Percentiles rank a stretch among this genome's conserved stretches.
phyloP scores from a whole-genome alignment of 805 yeast species.

The Zygoascus bituminiphila region DNA sequence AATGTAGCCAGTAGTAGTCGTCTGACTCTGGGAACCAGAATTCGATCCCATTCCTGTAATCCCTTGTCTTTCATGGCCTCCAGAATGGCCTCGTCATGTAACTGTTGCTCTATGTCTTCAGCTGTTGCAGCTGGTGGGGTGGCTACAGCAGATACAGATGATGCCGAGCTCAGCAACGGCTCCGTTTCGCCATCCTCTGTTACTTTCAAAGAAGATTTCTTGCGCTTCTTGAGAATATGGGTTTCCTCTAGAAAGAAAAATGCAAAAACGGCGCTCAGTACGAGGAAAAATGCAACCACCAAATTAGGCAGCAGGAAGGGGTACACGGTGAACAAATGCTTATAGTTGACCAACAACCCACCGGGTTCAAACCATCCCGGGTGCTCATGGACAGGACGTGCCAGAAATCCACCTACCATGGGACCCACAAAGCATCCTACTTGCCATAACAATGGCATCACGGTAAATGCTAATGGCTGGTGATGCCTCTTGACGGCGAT shows the following conservation, averaged over 20 bases:
- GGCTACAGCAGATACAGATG: not conserved
- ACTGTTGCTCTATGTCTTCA: not conserved
- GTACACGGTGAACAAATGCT: constrained; percentile 25
- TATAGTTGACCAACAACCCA: constrained; percentile 1
- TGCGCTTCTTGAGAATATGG: constrained; percentile 21
- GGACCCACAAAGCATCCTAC: constrained; percentile 57
- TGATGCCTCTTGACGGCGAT: constrained; percentile 47
- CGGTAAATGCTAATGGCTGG: constrained; percentile 55
- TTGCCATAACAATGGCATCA: constrained; percentile 54
- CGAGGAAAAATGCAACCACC: constrained; percentile 35
- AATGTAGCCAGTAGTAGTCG: constrained; percentile 8
- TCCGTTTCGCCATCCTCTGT: not conserved
- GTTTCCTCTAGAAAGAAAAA: constrained; percentile 48
- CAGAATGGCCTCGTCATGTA: not conserved
- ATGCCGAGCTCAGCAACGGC: not conserved
- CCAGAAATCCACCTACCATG: constrained; percentile 45
- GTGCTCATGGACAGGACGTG: constrained; percentile 35
- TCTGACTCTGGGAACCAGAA: constrained; percentile 16
- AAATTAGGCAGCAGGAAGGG: constrained; percentile 50
- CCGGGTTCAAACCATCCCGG: constrained; percentile 22
- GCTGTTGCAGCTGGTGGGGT: not conserved
- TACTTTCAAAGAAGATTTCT: not conserved
- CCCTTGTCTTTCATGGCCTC: constrained; percentile 17
- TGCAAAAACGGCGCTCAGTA: constrained; percentile 32
- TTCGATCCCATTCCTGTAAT: constrained; percentile 16